Base-by-base conservation (phyloP, 202 grass and related monocot species). In the Dendrocalamus latiflorus region DNA sequence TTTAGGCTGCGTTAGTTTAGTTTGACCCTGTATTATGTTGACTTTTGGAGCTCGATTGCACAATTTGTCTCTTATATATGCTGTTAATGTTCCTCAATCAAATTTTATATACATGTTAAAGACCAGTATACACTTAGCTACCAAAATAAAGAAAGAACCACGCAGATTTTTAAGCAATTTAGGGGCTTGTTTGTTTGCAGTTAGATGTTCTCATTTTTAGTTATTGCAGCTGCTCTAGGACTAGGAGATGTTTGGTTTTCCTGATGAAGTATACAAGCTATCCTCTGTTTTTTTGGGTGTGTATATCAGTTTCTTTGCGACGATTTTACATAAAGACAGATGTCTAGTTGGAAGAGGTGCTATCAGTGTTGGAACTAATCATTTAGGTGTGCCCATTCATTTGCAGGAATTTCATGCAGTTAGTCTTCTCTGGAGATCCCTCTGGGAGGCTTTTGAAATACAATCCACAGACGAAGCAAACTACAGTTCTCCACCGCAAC, bases 381-480 rank as follows among this genome's bases (percentile, higher is more conserved):
- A 68, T 65, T 58, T 7, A 14, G 30, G 49, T 36, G 51, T 48
- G 65, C 5, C 7, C 17, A 67, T 65, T 49, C 48, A 48, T 84
- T 65, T 88, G 37, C 89, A 98, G 92, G 92, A 86, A 98, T 45
- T 98, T 95, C 63, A 83, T 98, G 80, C 92, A 95, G 68, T 77
- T 98, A n/a, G 87, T 98, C 65, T 93, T 93, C 79, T 82, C 95
- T 2, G 87, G 82, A 56, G 89, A 94, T 61, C 90, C 95, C 41
- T 95, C 95, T 12, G 95, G 95, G 45, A 89, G 92, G 54, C 86
- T 98, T 58, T 74, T 98, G 67, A 98, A 95, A 81, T 98, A 98
- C 21, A 60, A 90, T 43, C 85, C 88, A 0, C 66, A 86, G 25
- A 95, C 90, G 70, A 93, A 93, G 75, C 85, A 95, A 83, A 90